Evolutionary conservation across 2,329 filamentous ascomycete species (phyloP).

Genomic region (Penicillium sclerotiorum): DNA sequence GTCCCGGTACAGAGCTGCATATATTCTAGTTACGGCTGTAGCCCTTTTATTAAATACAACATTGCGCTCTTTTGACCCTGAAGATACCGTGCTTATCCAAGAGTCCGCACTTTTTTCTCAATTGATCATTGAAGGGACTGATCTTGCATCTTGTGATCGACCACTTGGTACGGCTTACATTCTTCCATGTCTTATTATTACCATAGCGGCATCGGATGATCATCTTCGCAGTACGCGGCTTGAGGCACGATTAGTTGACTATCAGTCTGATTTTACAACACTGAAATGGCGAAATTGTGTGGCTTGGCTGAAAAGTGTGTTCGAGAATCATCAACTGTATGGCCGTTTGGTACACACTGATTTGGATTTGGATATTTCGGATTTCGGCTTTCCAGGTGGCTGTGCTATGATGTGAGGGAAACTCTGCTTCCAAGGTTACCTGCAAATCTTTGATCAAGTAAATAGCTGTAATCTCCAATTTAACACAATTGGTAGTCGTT

Average conservation of each 20-base stretch:
- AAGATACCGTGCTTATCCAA: constrained; percentile 7
- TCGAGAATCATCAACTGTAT: constrained; percentile 13
- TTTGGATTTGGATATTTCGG: not conserved
- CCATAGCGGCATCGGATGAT: constrained; percentile 22
- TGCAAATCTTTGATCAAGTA: too few species aligned
- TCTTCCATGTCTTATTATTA: constrained; percentile 20
- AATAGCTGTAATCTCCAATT: too few species aligned
- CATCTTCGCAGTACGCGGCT: constrained; percentile 6
- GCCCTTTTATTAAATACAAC: constrained; percentile 23
- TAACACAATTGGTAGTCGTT: too few species aligned
- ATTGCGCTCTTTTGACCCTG: constrained; percentile 20
- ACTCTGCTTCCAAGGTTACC: too few species aligned
- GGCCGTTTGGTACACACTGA: not conserved
- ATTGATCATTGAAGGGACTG: constrained; percentile 14
- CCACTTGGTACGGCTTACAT: constrained; percentile 26
- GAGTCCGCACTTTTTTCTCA: constrained; percentile 16
- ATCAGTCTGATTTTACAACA: constrained; percentile 25
- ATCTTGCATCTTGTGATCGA: constrained; percentile 19
- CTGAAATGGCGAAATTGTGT: constrained; percentile 17
- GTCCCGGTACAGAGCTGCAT: constrained; percentile 24
- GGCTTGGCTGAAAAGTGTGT: constrained; percentile 11
- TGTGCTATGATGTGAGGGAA: constrained; percentile 5
- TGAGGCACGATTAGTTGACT: constrained; percentile 17
- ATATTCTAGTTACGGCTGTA: constrained; percentile 20
- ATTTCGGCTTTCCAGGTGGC: not conserved